Percentiles rank a stretch among this genome's conserved stretches.
Evolutionary conservation across 1,284 basidiomycete genomes (phyloP).

Genomic region (Pisolithus thermaeus): DNA sequence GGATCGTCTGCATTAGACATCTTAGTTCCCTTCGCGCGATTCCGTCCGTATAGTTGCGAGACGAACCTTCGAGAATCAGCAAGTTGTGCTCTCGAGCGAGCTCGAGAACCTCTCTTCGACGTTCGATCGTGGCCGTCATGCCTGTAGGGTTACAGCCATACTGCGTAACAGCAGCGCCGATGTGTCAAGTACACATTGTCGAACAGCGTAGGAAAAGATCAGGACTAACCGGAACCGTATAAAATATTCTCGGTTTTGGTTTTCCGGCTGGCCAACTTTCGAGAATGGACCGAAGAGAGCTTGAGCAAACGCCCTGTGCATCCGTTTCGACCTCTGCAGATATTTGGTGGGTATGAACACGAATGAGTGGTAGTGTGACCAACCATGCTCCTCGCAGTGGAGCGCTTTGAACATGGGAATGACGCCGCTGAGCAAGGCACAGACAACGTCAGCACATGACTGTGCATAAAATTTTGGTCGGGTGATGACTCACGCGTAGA

Average conservation of each 20-base stretch:
- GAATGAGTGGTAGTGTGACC: slow-evolving; percentile 15
- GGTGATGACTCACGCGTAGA: slow-evolving; percentile 62
- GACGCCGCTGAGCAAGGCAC: slow-evolving; percentile 43
- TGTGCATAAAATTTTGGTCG: slow-evolving; percentile 6
- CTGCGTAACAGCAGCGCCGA: slow-evolving; percentile 33
- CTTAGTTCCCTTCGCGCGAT: neutral
- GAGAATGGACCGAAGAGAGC: slow-evolving; percentile 60
- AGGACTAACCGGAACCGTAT: slow-evolving; percentile 68
- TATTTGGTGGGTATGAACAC: slow-evolving; percentile 5
- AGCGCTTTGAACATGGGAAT: slow-evolving; percentile 56
- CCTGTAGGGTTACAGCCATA: slow-evolving; percentile 85
- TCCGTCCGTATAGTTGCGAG: neutral
- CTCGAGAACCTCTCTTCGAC: slow-evolving; percentile 74
- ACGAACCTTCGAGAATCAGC: slow-evolving; percentile 79
- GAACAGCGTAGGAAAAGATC: neutral
- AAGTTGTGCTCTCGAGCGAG: slow-evolving; percentile 75
- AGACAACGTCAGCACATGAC: slow-evolving; percentile 6
- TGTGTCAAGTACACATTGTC: slow-evolving; percentile 2
- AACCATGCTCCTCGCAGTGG: slow-evolving; percentile 61
- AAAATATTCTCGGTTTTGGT: slow-evolving; percentile 76
- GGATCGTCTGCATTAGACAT: slow-evolving; percentile 56
- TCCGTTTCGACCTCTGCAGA: slow-evolving; percentile 78
- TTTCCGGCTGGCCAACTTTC: slow-evolving; percentile 72
- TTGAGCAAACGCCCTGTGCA: slow-evolving; percentile 65
- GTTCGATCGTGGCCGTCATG: slow-evolving; percentile 64